A percentile compares a stretch with the other conserved stretches of the same genome.
phyloP scores from a whole-genome alignment of 2,329 filamentous ascomycete genomes.

The Phialophora verrucosa region DNA sequence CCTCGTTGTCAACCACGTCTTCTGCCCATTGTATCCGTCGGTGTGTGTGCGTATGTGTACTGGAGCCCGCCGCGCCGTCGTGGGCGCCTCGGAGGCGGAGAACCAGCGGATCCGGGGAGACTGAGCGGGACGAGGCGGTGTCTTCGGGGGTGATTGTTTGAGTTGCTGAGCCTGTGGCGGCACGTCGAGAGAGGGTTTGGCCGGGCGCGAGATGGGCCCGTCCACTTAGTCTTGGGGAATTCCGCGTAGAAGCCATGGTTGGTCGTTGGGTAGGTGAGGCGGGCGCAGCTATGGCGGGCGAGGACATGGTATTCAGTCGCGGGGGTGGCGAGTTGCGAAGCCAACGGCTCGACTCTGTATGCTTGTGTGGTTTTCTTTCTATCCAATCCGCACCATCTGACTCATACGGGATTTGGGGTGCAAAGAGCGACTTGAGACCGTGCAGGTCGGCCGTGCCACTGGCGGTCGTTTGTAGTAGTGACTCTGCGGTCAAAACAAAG shows the following conservation, averaged over 20 bases:
- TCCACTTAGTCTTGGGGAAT: conserved; percentile 9
- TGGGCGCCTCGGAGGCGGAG: conserved; percentile 39
- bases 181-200: conserved; percentile 12
- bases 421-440: neutral
- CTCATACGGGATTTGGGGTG: neutral
- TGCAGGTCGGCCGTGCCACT: no score
- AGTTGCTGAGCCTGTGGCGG: conserved; percentile 36
- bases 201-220: conserved; percentile 17
- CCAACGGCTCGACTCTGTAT: neutral
- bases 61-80: conserved; percentile 18
- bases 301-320: conserved; percentile 9
- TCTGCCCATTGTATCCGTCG: conserved; percentile 89
- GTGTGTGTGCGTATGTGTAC: conserved; percentile 25
- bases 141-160: conserved; percentile 42
- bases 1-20: conserved; percentile 93
- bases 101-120: conserved; percentile 37
- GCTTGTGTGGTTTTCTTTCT: neutral
- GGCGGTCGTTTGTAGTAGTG: neutral
- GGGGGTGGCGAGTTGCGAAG: no score
- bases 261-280: conserved; percentile 14
- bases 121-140: conserved; percentile 27
- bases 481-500: neutral
- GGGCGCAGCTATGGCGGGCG: neutral
- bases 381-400: neutral
- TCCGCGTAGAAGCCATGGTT: conserved; percentile 4